Evolutionary conservation across 164 flowering plant genomes (phyloP).

Genomic region (Warburgia ugandensis): DNA sequence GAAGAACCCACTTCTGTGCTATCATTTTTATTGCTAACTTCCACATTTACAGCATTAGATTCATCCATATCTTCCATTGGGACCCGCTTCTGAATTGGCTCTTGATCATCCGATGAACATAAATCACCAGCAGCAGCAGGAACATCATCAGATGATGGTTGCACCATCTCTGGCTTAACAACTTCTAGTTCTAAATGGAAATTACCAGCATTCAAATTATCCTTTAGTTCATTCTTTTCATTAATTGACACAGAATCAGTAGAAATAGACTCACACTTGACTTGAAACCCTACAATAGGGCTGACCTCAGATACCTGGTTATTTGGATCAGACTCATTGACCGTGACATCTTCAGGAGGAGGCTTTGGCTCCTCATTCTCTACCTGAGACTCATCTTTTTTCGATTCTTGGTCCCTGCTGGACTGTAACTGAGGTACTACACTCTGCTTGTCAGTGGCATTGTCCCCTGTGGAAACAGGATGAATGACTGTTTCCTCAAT

Average conservation of each 20-base stretch:
- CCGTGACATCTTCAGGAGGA: slow-evolving; percentile 20
- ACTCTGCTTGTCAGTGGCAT: slow-evolving; percentile 14
- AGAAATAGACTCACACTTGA: slow-evolving; percentile 89
- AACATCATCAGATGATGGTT: slow-evolving; percentile 56
- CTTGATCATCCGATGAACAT: slow-evolving; percentile 58
- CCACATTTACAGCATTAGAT: slow-evolving; percentile 29
- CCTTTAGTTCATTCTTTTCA: slow-evolving; percentile 90
- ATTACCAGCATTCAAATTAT: slow-evolving; percentile 85
- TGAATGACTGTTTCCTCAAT: slow-evolving; percentile 2
- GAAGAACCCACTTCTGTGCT: slow-evolving; percentile 43
- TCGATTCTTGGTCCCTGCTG: slow-evolving; percentile 31
- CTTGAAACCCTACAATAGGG: slow-evolving; percentile 71
- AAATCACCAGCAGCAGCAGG: slow-evolving; percentile 51
- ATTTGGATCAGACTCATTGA: slow-evolving; percentile 27
- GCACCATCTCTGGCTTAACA: slow-evolving; percentile 64
- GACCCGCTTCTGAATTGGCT: slow-evolving; percentile 47
- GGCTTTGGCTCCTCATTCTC: slow-evolving; percentile 23
- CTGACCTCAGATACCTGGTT: slow-evolving; percentile 94
- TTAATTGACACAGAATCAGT: slow-evolving; percentile 79
- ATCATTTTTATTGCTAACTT: slow-evolving; percentile 41
- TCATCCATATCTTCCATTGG: slow-evolving; percentile 22
- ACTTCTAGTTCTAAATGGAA: slow-evolving; percentile 73
- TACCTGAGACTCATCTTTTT: slow-evolving; percentile 22
- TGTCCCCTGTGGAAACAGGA: slow-evolving; percentile 10
- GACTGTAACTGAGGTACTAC: slow-evolving; percentile 26